Base-by-base conservation (phyloP, 768 basidiomycete genomes). In the Xerocomus brunneocitrinus region DNA sequence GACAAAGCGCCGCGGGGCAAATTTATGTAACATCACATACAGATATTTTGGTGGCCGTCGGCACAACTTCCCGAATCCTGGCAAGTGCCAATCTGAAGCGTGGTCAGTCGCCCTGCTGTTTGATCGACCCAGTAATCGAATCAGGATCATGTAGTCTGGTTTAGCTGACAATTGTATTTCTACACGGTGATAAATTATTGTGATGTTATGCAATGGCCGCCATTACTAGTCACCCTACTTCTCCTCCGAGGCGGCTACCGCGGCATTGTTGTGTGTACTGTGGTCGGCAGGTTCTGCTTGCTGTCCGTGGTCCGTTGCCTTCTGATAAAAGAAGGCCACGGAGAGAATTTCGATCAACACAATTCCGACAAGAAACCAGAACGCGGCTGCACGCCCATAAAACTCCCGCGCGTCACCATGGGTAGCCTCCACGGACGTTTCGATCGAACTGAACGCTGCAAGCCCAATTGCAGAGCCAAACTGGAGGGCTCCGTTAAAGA, bases 401-500 rank as follows among this genome's bases (percentile, higher is more conserved):
- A 73, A 77, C 13, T 61, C 60, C 8, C 49, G 49, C 9, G 67
- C 48, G 2, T 71, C 72, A 5, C 70, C 72, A 53, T 69, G 59
- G 14, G 46, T 56, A 42, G 53, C 52, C 59, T 77, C 70, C 28
- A 81, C 67, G 38, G 75, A 76, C 3, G 73, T 71, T 67, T 79
- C 66, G 57, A 82, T 80, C 16, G 78, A 76, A 31, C 64, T 74
- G 25, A 80, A 71, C 25, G 73, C 71, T 13, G 82, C 77, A 31
- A 78, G 66, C 19, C 78, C 79, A 22, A 79, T 67, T 6, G 82
- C 81, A 9, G 73, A 73, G 32, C 80, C 79, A 53, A 79, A 67
- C 62, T 83, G 79, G 1, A 81, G 72, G 10, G 78, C 76, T 24
- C 74, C 73, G 52, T 79, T 80, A 70, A 80, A 80, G 38, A 83